phyloP scores from a whole-genome alignment of 257 asterid species.

The Salvia hispanica region DNA sequence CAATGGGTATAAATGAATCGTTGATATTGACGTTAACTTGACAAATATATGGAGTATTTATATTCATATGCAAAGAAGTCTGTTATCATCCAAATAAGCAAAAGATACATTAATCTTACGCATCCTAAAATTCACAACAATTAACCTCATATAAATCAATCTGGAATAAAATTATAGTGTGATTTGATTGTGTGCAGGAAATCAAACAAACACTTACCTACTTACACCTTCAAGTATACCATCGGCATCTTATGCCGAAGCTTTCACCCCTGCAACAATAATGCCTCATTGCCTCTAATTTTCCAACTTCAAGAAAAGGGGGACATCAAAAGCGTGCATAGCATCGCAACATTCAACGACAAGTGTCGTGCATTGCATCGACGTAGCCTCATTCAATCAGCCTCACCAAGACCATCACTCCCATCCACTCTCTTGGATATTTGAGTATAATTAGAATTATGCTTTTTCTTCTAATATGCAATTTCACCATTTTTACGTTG shows the following conservation, averaged over 20 bases:
- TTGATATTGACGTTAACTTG: too few relatives aligned
- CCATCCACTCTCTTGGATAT: slow-evolving; percentile 99
- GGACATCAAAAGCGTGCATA: background rate
- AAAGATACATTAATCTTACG: too few relatives aligned
- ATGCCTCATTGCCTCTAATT: background rate
- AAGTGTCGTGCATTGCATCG: background rate
- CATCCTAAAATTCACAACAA: too few relatives aligned
- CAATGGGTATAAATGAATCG: too few relatives aligned
- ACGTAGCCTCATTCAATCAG: slow-evolving; percentile 50
- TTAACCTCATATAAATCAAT: too few relatives aligned
- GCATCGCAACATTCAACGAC: background rate
- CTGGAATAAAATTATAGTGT: too few relatives aligned
- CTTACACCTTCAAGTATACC: too few relatives aligned
- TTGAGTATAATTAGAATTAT: slow-evolving; percentile 53
- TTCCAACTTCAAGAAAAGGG: background rate
- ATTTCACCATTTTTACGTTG: slow-evolving; percentile 91
- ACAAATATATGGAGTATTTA: too few relatives aligned
- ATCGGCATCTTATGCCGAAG: slow-evolving; percentile 4
- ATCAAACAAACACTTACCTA: too few relatives aligned
- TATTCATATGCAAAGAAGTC: too few relatives aligned
- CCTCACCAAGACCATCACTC: slow-evolving; percentile 95
- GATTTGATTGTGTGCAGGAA: too few relatives aligned
- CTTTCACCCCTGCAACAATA: slow-evolving; percentile 9
- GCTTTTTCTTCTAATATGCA: slow-evolving; percentile 77
- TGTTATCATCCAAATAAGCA: too few relatives aligned